Evolutionary conservation across 805 yeast species (phyloP).

Genomic region (Wickerhamomyces sydowiorum): DNA sequence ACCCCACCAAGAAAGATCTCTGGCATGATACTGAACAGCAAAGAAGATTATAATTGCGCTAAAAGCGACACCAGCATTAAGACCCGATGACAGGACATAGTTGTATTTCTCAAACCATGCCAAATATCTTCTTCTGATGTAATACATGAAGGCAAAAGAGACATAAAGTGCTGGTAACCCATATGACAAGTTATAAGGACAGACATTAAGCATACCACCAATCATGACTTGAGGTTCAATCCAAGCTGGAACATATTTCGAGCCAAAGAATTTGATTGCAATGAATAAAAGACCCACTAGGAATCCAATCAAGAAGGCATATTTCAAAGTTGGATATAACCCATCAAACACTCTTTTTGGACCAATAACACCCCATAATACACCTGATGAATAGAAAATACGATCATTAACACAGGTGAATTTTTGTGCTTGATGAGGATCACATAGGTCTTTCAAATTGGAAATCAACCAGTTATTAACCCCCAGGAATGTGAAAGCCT

Average conservation of each 20-base stretch:
- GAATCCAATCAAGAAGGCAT: conserved; percentile 56
- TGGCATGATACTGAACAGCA: conserved; percentile 37
- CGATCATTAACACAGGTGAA: conserved; percentile 25
- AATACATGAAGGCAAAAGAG: conserved; percentile 40
- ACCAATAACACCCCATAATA: conserved; percentile 51
- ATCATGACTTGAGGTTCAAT: conserved; percentile 46
- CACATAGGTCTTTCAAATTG: not conserved
- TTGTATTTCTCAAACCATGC: conserved; percentile 46
- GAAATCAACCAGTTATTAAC: not conserved
- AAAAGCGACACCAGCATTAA: conserved; percentile 56
- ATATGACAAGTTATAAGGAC: conserved; percentile 47
- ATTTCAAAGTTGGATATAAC: conserved; percentile 53
- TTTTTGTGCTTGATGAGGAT: not conserved
- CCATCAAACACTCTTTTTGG: conserved; percentile 48
- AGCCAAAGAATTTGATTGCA: conserved; percentile 19
- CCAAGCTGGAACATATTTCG: conserved; percentile 18
- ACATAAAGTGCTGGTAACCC: conserved; percentile 22
- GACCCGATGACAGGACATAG: conserved; percentile 47
- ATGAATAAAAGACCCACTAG: conserved; percentile 27
- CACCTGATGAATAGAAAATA: conserved; percentile 31
- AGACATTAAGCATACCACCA: conserved; percentile 41
- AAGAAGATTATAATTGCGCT: conserved; percentile 47
- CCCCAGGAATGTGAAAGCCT: not conserved
- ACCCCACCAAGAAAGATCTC: conserved; percentile 59
- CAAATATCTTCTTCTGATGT: conserved; percentile 32